Conservation (phyloP, 2,329 filamentous ascomycete species). For the Septoria petroselini region DNA sequence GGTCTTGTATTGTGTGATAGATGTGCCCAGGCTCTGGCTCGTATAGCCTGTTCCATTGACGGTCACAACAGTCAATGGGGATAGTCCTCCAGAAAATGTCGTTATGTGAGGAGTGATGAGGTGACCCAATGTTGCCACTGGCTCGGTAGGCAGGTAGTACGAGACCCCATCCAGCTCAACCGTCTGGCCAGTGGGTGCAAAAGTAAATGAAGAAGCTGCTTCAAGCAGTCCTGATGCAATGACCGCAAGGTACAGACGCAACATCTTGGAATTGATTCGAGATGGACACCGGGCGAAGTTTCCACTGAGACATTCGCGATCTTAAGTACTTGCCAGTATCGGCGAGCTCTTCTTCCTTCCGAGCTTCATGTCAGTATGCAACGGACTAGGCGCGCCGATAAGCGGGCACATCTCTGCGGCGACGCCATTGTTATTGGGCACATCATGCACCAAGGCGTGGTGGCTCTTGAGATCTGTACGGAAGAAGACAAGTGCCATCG, state of each 20-base stretch:
- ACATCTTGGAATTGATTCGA: background rate
- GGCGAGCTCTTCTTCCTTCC: too few relatives aligned
- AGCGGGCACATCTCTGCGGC: too few relatives aligned
- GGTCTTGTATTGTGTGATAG: conserved; percentile 34
- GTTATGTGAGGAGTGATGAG: conserved; percentile 23
- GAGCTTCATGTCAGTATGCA: too few relatives aligned
- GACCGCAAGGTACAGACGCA: background rate
- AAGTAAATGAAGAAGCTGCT: conserved; percentile 1
- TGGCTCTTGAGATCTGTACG: too few relatives aligned
- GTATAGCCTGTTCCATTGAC: conserved; percentile 29
- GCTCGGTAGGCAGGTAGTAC: conserved; percentile 43
- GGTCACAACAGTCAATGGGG: conserved; percentile 42
- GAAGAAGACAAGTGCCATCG: too few relatives aligned
- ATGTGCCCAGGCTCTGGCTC: conserved; percentile 26
- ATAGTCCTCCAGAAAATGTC: conserved; percentile 32
- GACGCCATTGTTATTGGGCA: too few relatives aligned
- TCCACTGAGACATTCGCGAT: too few relatives aligned
- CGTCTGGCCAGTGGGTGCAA: conserved; percentile 42
- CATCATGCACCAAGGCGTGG: too few relatives aligned
- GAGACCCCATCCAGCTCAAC: conserved; percentile 41
- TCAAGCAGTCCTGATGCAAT: background rate
- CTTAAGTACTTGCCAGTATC: too few relatives aligned
- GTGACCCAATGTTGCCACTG: conserved; percentile 35
- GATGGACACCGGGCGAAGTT: background rate
- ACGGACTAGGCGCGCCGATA: too few relatives aligned